Conservation (phyloP, 1,284 basidiomycete genomes). For the Rhizoctonia solani region DNA sequence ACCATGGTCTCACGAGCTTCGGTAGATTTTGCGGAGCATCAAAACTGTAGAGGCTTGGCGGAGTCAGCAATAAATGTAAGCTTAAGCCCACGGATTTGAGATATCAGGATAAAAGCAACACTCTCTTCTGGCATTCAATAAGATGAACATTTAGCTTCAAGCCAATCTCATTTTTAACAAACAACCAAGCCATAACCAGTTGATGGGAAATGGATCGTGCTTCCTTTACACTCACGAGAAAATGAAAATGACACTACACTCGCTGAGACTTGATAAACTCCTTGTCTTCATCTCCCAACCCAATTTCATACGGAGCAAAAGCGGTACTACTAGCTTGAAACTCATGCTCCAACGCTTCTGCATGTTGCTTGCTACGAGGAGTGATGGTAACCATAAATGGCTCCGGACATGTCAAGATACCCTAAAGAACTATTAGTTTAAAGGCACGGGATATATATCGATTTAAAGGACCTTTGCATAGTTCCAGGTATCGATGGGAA, state of each 20-base stretch:
- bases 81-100: too few species aligned
- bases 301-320: slow-evolving; percentile 34
- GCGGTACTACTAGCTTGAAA: slow-evolving; percentile 25
- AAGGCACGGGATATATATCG: background rate
- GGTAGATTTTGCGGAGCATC: too few species aligned
- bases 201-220: too few species aligned
- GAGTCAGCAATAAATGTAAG: too few species aligned
- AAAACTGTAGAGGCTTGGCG: too few species aligned
- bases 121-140: too few species aligned
- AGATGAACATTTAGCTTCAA: too few species aligned
- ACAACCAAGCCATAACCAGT: too few species aligned
- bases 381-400: slow-evolving; percentile 37
- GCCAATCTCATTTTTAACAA: too few species aligned
- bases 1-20: too few species aligned
- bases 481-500: slow-evolving; percentile 31
- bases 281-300: slow-evolving; percentile 24
- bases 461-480: slow-evolving; percentile 16
- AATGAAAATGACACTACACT: background rate
- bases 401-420: slow-evolving; percentile 32
- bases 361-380: slow-evolving; percentile 31
- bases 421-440: background rate
- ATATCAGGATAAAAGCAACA: too few species aligned
- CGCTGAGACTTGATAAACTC: background rate
- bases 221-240: background rate
- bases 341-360: slow-evolving; percentile 32